Base-by-base conservation (phyloP, 192 early-diverging fungal genomes). In the Coemansia sp. region DNA sequence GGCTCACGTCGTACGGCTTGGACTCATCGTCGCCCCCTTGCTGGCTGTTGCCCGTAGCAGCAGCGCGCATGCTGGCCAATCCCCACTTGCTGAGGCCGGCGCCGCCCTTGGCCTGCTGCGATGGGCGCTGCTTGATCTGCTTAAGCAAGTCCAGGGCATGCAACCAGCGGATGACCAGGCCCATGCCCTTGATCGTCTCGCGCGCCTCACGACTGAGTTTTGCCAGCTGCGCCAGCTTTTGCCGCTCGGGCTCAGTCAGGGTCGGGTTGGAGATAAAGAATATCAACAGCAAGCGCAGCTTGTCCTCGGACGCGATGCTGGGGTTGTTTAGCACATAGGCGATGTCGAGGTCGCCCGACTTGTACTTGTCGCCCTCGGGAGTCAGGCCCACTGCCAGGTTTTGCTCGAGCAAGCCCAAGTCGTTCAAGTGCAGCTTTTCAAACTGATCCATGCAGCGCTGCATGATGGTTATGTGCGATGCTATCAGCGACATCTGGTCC, bases 361-460 rank as follows among this genome's bases (percentile, higher is more conserved):
- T 38, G 69, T 83, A 83, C 35, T 72, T 74, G 20, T 72, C 73
- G 40, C 84, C 86, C 19, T 84, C 82, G 9, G 85, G 62, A 10
- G 72, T 85, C 22, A 64, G 70, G 25, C 86, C 86, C 62, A 68
- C 76, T 6, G 70, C 85, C 57, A 87, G 53, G 57, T 86, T 79
- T 67, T 87, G 86, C 79, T 87, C 83, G 12, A 87, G 42, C 45
- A 78, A 45, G 20, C 73, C 86, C 62, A 87, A 38, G 8, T 82
- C 77, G 42, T 71, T 65, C 19, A 87, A 66, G 4, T 57, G 58
- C 27, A 71, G 83, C 66, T 71, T 45, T 15, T 77, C 72, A 53
- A 86, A 87, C 67, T 67, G 59, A 20, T 80, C 77, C 76, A 86
- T 84, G 54, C 85, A 87, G 60, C 77, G 65, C 57, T 80, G 74